These are phyloP conservation scores for Trichoderma atroviride DNA, from an alignment of 2,329 filamentous ascomycete species.

Conservation along the genomic window DNA sequence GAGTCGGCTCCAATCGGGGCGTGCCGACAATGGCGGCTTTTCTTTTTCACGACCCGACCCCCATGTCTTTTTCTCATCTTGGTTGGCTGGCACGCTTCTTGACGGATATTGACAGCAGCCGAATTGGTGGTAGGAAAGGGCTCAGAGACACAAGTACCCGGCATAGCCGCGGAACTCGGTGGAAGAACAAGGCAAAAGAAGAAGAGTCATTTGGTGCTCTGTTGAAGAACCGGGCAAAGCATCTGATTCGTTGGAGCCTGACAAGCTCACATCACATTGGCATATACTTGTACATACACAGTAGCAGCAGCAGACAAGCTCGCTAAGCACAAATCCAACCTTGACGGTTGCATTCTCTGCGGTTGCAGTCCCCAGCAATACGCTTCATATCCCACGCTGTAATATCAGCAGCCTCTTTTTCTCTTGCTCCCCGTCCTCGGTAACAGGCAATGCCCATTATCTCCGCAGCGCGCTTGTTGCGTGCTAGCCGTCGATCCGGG, in stretches of 20 bases:
- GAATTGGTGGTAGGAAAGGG: background rate
- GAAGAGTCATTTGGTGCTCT: background rate
- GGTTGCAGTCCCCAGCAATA: too few species aligned
- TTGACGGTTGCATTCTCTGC: background rate
- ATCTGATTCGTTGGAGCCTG: background rate
- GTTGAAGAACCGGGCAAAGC: background rate
- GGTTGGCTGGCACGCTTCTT: background rate
- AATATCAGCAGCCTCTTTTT: background rate
- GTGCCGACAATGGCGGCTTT: conserved; percentile 20
- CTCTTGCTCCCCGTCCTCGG: conserved; percentile 6
- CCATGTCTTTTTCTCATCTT: background rate
- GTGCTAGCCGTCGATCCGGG: conserved; percentile 24
- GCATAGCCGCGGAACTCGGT: background rate
- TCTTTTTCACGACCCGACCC: background rate
- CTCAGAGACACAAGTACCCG: background rate
- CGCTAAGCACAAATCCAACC: background rate
- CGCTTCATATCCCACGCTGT: too few species aligned
- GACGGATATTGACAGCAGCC: background rate
- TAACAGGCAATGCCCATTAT: conserved; percentile 1
- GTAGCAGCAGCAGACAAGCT: background rate
- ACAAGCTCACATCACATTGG: background rate
- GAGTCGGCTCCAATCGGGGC: conserved; percentile 2
- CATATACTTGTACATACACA: background rate
- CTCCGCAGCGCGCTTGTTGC: conserved; percentile 21
- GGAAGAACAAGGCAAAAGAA: background rate